Conservation (phyloP, 371 early-diverging fungal species). For the Rhizomucor miehei region DNA sequence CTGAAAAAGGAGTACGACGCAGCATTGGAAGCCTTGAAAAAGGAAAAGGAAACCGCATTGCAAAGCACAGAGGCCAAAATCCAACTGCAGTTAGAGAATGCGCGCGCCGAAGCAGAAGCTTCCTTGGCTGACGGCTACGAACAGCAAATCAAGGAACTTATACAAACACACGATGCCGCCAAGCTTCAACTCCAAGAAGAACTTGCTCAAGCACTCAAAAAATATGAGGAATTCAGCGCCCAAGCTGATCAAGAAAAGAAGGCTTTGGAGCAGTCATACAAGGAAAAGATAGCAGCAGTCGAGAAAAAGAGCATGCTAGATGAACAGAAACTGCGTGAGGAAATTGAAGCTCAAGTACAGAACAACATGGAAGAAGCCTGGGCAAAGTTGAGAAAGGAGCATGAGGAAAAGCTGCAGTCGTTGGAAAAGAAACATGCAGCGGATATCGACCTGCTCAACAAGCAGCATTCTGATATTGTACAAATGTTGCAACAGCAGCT, state of each 20-base stretch:
- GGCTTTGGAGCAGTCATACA: constrained; percentile 11
- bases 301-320: constrained; percentile 10
- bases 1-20: constrained; percentile 8
- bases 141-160: constrained; percentile 9
- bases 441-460: constrained; percentile 5
- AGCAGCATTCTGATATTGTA: constrained; percentile 10
- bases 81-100: constrained; percentile 2
- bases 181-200: constrained; percentile 7
- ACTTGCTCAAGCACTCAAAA: neutral
- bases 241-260: neutral
- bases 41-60: constrained; percentile 1
- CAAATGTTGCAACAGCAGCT: constrained; percentile 10
- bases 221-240: neutral
- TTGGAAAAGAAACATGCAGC: constrained; percentile 12
- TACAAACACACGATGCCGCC: constrained; percentile 2
- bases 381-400: constrained; percentile 16
- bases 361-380: constrained; percentile 22
- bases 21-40: neutral
- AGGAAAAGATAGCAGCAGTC: constrained; percentile 8
- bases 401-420: constrained; percentile 12
- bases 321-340: constrained; percentile 27
- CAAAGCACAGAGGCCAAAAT: constrained; percentile 6
- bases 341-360: constrained; percentile 27
- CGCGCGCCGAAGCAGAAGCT: constrained; percentile 7
- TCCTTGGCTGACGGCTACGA: constrained; percentile 15